These are phyloP conservation scores for Naganishia vaughanmartiniae DNA, from an alignment of 768 basidiomycete genomes.

Conservation along the genomic window DNA sequence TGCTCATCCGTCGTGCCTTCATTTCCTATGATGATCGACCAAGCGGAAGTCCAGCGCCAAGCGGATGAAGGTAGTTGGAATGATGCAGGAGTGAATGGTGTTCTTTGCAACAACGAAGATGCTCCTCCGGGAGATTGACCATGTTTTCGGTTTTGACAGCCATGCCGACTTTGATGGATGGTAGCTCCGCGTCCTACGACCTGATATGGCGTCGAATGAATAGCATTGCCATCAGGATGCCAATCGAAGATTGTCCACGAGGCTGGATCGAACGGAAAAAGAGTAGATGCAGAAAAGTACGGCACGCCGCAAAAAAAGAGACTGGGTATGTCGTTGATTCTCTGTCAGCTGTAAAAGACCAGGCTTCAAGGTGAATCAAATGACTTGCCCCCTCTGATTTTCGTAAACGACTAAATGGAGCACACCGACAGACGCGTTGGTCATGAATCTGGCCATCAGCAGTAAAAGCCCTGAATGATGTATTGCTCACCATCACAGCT, in stretches of 20 bases:
- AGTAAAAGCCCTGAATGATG: not conserved
- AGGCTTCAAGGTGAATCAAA: not conserved
- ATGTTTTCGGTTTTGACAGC: no score
- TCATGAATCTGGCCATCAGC: not conserved
- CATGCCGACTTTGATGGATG: not conserved
- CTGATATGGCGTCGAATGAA: not conserved
- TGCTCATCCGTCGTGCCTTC: constrained; percentile 32
- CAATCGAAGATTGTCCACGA: constrained; percentile 6
- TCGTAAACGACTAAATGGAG: constrained; percentile 28
- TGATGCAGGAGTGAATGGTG: constrained; percentile 16
- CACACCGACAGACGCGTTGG: not conserved
- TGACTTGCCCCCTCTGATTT: constrained; percentile 32
- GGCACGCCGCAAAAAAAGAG: constrained; percentile 27
- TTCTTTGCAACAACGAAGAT: not conserved
- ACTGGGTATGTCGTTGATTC: not conserved
- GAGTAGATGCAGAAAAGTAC: constrained; percentile 25
- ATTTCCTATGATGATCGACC: constrained; percentile 30
- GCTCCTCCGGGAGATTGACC: not conserved
- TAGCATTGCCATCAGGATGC: not conserved
- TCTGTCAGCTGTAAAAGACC: not conserved
- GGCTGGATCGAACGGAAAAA: constrained; percentile 31
- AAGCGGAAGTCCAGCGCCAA: constrained; percentile 32
- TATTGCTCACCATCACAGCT: not conserved
- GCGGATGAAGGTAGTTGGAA: constrained; percentile 29
- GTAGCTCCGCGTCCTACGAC: not conserved